Conservation (phyloP, 2,329 filamentous ascomycete genomes). For the Lecanicillium sp. region DNA sequence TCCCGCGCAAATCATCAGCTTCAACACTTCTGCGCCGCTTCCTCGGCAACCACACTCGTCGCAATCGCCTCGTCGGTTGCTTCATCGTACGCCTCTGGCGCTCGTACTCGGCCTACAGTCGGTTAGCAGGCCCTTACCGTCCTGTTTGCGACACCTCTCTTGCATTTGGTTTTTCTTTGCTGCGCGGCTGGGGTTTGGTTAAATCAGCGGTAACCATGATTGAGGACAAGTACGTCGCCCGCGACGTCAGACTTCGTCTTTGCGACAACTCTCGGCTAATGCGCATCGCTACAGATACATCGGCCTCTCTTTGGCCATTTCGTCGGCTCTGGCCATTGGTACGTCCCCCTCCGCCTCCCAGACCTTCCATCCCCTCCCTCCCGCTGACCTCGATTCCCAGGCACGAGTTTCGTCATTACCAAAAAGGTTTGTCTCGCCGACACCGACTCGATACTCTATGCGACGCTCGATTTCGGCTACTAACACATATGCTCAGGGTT, state of each 20-base stretch:
- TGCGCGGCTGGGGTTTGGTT: background rate
- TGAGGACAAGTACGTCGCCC: slow-evolving; percentile 10
- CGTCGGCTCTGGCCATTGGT: slow-evolving; percentile 13
- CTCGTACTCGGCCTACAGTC: background rate
- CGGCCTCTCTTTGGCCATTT: slow-evolving; percentile 11
- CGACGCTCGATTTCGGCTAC: background rate
- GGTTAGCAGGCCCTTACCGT: background rate
- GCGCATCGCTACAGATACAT: slow-evolving; percentile 6
- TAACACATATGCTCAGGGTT: slow-evolving; percentile 50
- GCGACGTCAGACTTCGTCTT: background rate
- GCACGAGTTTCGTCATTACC: slow-evolving; percentile 96
- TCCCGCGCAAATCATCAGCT: no score
- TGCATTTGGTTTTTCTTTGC: background rate
- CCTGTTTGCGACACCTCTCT: slow-evolving; percentile 5
- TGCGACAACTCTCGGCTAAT: background rate
- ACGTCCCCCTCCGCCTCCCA: background rate
- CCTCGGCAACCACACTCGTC: background rate
- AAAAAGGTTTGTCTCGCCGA: slow-evolving; percentile 66
- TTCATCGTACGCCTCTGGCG: background rate
- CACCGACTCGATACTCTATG: background rate
- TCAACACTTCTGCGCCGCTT: background rate
- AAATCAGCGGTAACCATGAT: background rate
- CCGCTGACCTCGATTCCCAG: slow-evolving; percentile 36
- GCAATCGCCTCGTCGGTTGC: background rate
- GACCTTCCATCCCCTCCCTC: background rate